phyloP scores from a whole-genome alignment of 2,329 filamentous ascomycete species.

The Fusarium brevicatenulatum region DNA sequence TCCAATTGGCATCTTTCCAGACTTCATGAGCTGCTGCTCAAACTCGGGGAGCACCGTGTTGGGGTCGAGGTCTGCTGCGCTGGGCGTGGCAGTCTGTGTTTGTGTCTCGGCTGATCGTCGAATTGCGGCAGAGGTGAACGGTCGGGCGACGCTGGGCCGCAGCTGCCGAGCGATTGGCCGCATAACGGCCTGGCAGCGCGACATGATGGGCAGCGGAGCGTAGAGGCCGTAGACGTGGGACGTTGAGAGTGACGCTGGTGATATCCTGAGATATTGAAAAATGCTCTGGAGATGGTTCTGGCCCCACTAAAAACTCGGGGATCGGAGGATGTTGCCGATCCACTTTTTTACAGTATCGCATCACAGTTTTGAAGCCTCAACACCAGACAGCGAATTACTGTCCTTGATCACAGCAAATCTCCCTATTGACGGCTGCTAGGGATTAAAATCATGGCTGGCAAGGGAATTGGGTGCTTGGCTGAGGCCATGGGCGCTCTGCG shows the following conservation, averaged over 20 bases:
- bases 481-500: slow-evolving; percentile 64
- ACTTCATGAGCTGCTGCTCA: slow-evolving; percentile 74
- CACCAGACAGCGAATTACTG: slow-evolving; percentile 4
- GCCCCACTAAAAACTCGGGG: slow-evolving; percentile 46
- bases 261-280: slow-evolving; percentile 39
- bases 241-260: slow-evolving; percentile 24
- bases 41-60: slow-evolving; percentile 68
- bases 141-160: slow-evolving; percentile 48
- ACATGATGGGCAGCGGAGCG: slow-evolving; percentile 56
- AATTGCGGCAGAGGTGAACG: slow-evolving; percentile 50
- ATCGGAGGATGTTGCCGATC: slow-evolving; percentile 43
- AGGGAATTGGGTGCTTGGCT: slow-evolving; percentile 60
- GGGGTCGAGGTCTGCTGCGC: slow-evolving; percentile 66
- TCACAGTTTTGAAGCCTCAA: slow-evolving; percentile 43
- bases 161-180: slow-evolving; percentile 67
- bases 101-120: slow-evolving; percentile 45
- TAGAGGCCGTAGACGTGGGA: slow-evolving; percentile 14
- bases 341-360: slow-evolving; percentile 38
- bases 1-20: slow-evolving; percentile 78
- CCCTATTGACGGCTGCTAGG: slow-evolving; percentile 1
- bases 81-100: slow-evolving; percentile 38
- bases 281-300: slow-evolving; percentile 42
- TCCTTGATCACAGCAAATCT: slow-evolving; percentile 6
- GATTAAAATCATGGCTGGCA: slow-evolving; percentile 54
- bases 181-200: slow-evolving; percentile 67